phyloP scores from a whole-genome alignment of 495 filamentous ascomycete species.

The Penicillium paxilli region DNA sequence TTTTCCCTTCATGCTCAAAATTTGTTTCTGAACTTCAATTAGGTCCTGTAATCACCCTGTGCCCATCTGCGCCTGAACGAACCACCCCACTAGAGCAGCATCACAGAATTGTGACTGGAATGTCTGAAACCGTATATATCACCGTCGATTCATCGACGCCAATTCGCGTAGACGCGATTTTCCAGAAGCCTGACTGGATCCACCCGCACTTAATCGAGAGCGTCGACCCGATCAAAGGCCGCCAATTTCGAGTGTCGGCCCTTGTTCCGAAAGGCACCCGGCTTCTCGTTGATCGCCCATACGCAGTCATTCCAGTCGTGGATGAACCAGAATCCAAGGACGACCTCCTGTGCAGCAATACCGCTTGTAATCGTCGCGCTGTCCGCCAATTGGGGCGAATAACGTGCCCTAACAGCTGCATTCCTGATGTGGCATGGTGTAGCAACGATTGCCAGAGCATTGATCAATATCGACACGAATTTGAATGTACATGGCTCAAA shows the following conservation, averaged over 20 bases:
- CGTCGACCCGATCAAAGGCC: slow-evolving; percentile 35
- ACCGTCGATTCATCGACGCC: slow-evolving; percentile 12
- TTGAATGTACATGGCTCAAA: slow-evolving; percentile 41
- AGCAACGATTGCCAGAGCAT: slow-evolving; percentile 19
- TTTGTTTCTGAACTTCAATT: no score
- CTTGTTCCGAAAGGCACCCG: slow-evolving; percentile 28
- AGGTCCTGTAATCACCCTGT: neutral
- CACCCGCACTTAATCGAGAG: slow-evolving; percentile 35
- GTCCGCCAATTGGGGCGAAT: slow-evolving; percentile 7
- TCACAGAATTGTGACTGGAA: no score
- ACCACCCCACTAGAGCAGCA: slow-evolving; percentile 1
- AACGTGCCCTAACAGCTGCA: slow-evolving; percentile 28
- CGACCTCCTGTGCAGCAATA: slow-evolving; percentile 36
- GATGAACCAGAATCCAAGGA: slow-evolving; percentile 24
- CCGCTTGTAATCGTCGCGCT: slow-evolving; percentile 28
- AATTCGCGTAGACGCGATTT: slow-evolving; percentile 10
- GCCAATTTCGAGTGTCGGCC: slow-evolving; percentile 31
- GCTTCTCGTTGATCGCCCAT: slow-evolving; percentile 36
- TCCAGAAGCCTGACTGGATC: slow-evolving; percentile 27
- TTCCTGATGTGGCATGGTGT: slow-evolving; percentile 38
- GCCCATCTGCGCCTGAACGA: neutral
- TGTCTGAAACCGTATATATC: slow-evolving; percentile 27
- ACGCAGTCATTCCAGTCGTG: slow-evolving; percentile 36
- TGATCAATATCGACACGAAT: slow-evolving; percentile 29
- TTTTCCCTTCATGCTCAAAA: slow-evolving; percentile 6